Base-by-base conservation (phyloP, 2,329 filamentous ascomycete species). In the Leptographium procerum region DNA sequence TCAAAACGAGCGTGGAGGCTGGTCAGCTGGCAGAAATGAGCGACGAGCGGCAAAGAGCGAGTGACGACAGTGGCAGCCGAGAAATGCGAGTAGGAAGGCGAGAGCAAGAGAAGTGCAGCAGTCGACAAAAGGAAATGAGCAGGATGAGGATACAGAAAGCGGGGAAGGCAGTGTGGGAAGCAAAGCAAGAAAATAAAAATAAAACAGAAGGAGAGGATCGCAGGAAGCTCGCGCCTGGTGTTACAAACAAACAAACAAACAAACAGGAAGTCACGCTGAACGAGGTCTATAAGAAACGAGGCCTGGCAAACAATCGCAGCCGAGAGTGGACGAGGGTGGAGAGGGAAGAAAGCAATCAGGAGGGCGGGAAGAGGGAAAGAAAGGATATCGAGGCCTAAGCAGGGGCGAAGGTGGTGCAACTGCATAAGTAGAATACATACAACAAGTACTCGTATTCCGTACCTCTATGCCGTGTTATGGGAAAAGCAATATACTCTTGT, bases 101-200 rank as follows among this genome's bases (percentile, higher is more conserved):
- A 34, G 22, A 28, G 29, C 13, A 29, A 57, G 31, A n/a, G 19
- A n/a, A 45, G 6, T 2, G 16, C 11, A 33, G 56, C 24, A 31
- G 22, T n/a, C 1, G 29, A 4, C 22, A 34, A 28, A 36, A 40
- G 7, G 31, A 11, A 36, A 36, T 10, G 29, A 14, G 51, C 57
- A 16, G 31, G 48, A 56, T 16, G 56, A 56, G 58, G 22, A n/a
- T n/a, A n/a, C 52, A 50, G 22, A 75, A n/a, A 64, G 65, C 33
- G 45, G 40, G 36, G 19, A 56, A 34, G 57, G 11, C 28, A 40
- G 36, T 56, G 54, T 2, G 31, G 26, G 47, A 40, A 33, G 24
- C 10, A 40, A 40, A n/a, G n/a, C n/a, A n/a, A n/a, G n/a, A 40
- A 29, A 55, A 45, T 4, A 36, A 24, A 10, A 31, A 53, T 10